These are phyloP conservation scores for Sechiopsis laciniata DNA, from an alignment of 306 rosid genomes.

Conservation along the genomic window DNA sequence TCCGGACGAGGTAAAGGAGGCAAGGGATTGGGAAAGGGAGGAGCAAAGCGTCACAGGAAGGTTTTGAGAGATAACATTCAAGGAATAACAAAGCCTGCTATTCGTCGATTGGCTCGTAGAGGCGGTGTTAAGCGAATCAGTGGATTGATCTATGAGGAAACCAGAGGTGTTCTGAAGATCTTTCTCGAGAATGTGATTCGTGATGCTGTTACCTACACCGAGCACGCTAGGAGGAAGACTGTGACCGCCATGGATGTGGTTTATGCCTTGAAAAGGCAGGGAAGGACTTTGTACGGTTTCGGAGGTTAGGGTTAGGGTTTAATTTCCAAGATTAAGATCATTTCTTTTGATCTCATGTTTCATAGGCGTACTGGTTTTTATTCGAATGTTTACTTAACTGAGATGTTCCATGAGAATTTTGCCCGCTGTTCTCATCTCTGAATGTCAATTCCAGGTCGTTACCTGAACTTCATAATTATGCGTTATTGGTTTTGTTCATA, in stretches of 20 bases:
- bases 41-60: slow-evolving; percentile 52
- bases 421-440: no score
- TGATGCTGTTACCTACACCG: slow-evolving; percentile 45
- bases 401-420: no score
- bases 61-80: slow-evolving; percentile 49
- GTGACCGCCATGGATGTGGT: slow-evolving; percentile 51
- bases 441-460: no score
- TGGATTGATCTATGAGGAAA: slow-evolving; percentile 48
- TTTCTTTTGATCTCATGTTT: neutral
- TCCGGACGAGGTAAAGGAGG: slow-evolving; percentile 60
- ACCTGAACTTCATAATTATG: no score
- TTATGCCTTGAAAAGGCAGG: slow-evolving; percentile 47
- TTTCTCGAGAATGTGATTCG: slow-evolving; percentile 46
- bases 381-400: no score
- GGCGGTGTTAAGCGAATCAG: slow-evolving; percentile 50
- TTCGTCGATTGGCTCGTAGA: slow-evolving; percentile 47
- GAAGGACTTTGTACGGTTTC: slow-evolving; percentile 46
- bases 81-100: slow-evolving; percentile 49
- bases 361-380: neutral
- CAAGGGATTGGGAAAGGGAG: slow-evolving; percentile 57
- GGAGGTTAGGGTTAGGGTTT: slow-evolving; percentile 30
- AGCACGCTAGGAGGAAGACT: slow-evolving; percentile 48
- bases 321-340: neutral
- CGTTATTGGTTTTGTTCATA: no score
- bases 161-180: slow-evolving; percentile 45